Evolutionary conservation across 306 rosid genomes (phyloP).

Genomic region (Corylus americana): DNA sequence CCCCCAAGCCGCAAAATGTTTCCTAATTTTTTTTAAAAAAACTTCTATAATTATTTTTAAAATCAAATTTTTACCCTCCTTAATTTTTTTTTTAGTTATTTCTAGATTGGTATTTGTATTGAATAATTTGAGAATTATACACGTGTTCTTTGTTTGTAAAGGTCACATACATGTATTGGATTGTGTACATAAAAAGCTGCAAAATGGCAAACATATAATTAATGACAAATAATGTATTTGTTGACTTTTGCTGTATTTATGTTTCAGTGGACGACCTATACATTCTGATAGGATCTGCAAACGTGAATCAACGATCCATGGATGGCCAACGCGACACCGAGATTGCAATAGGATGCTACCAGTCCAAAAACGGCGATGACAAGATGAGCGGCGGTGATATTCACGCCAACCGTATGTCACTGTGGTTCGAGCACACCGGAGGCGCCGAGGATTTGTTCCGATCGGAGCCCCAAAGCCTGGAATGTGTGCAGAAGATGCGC

Average conservation of each 20-base stretch:
- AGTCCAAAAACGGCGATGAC: conserved; percentile 27
- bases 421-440: conserved; percentile 85
- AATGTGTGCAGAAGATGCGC: conserved; percentile 36
- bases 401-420: conserved; percentile 62
- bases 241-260: background rate
- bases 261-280: conserved; percentile 82
- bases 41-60: too few relatives aligned
- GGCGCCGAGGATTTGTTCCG: conserved; percentile 31
- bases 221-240: background rate
- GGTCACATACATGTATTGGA: too few relatives aligned
- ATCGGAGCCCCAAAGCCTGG: conserved; percentile 41
- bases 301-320: conserved; percentile 95
- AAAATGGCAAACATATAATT: too few relatives aligned
- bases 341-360: conserved; percentile 87
- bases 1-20: too few relatives aligned
- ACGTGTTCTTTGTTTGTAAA: too few relatives aligned
- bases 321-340: conserved; percentile 91
- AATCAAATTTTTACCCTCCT: too few relatives aligned
- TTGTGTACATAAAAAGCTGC: too few relatives aligned
- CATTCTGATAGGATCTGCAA: conserved; percentile 89
- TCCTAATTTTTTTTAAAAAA: too few relatives aligned
- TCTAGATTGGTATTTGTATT: too few relatives aligned
- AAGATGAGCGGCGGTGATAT: conserved; percentile 42
- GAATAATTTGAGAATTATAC: too few relatives aligned
- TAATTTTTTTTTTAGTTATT: too few relatives aligned